Conservation (phyloP, 1,284 basidiomycete species). For the Cryptococcus floricola region DNA sequence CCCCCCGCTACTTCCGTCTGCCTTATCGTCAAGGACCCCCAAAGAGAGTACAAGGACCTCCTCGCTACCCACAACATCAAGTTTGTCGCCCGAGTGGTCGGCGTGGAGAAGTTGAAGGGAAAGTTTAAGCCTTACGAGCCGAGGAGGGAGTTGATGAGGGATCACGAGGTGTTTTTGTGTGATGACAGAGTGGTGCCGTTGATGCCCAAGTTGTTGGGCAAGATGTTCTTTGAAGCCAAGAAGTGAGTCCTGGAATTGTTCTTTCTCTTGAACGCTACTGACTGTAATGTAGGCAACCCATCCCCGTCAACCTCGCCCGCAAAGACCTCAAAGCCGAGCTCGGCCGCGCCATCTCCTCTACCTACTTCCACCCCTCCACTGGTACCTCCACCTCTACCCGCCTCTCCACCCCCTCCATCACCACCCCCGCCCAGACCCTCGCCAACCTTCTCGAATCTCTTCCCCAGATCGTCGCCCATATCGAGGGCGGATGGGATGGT, state of each 20-base stretch:
- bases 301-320: constrained; percentile 78
- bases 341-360: constrained; percentile 82
- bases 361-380: constrained; percentile 87
- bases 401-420: constrained; percentile 66
- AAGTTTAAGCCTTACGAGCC: constrained; percentile 94
- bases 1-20: constrained; percentile 77
- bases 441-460: constrained; percentile 66
- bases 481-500: constrained; percentile 86
- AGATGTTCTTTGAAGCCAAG: constrained; percentile 88
- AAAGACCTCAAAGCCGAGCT: constrained; percentile 87
- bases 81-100: constrained; percentile 89
- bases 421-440: constrained; percentile 57
- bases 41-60: constrained; percentile 91
- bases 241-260: constrained; percentile 60
- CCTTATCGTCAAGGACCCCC: constrained; percentile 91
- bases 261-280: neutral
- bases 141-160: constrained; percentile 73
- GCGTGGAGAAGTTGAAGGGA: constrained; percentile 79
- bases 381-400: constrained; percentile 80
- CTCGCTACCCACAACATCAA: constrained; percentile 68
- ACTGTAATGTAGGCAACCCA: constrained; percentile 66
- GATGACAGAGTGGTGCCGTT: constrained; percentile 86
- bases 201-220: constrained; percentile 80
- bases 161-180: constrained; percentile 87
- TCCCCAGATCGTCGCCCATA: constrained; percentile 65